Evolutionary conservation across 306 rosid genomes (phyloP).

Genomic region (Oemleria cerasiformis): DNA sequence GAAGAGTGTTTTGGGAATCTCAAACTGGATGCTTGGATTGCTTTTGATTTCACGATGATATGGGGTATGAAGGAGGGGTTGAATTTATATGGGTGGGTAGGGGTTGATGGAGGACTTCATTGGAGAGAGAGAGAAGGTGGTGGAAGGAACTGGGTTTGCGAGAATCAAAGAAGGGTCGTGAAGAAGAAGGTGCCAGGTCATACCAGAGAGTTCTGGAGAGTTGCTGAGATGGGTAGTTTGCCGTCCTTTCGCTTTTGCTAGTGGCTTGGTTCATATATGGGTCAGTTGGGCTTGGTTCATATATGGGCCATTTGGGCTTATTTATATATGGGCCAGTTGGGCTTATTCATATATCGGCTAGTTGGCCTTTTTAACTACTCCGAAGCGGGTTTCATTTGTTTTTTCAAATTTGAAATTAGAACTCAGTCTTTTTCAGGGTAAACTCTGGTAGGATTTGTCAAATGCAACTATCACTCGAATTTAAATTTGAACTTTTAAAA

Average conservation of each 20-base stretch:
- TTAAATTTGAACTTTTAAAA: too few species aligned
- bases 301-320: too few species aligned
- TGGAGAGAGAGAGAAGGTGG: slow-evolving; percentile 16
- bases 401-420: too few species aligned
- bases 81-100: background rate
- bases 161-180: background rate
- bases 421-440: too few species aligned
- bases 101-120: background rate
- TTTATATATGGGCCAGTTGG: too few species aligned
- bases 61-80: background rate
- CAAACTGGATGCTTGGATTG: background rate
- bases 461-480: too few species aligned
- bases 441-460: too few species aligned
- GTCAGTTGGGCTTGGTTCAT: background rate
- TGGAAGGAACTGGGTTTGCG: slow-evolving; percentile 19
- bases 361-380: too few species aligned
- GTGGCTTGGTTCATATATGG: background rate
- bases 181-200: background rate
- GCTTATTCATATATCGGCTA: too few species aligned
- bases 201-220: slow-evolving; percentile 29
- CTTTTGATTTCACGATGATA: background rate
- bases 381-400: too few species aligned
- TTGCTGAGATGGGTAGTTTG: background rate
- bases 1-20: background rate
- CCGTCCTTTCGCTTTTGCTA: background rate